Percentiles rank a stretch among this genome's conserved stretches.
Conservation (phyloP, 2,329 filamentous ascomycete species). For the Aspergillus floridensis region DNA sequence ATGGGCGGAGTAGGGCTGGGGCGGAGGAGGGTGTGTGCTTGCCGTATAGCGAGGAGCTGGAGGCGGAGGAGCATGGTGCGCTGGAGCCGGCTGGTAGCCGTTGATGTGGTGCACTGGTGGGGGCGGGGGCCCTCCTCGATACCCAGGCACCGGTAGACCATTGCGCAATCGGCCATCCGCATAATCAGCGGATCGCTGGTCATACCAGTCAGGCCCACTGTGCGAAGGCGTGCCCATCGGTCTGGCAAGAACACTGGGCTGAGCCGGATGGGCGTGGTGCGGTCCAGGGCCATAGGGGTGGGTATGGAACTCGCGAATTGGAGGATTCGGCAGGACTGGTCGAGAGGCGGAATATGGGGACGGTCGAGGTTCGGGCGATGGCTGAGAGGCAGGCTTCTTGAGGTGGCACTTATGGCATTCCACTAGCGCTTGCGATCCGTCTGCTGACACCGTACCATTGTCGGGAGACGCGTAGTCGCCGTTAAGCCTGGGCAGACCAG, state of each 20-base stretch:
- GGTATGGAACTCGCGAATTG: slow-evolving; percentile 30
- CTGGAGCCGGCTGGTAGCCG: slow-evolving; percentile 39
- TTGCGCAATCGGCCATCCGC: slow-evolving; percentile 32
- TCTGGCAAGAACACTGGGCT: slow-evolving; percentile 26
- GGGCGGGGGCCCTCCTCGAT: slow-evolving; percentile 45
- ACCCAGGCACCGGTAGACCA: slow-evolving; percentile 33
- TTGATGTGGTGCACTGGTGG: slow-evolving; percentile 54
- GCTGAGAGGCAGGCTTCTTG: slow-evolving; percentile 40
- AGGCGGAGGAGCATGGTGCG: slow-evolving; percentile 29
- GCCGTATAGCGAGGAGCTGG: slow-evolving; percentile 34
- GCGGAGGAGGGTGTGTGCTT: slow-evolving; percentile 33
- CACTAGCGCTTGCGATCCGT: slow-evolving; percentile 47
- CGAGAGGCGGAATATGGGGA: slow-evolving; percentile 36
- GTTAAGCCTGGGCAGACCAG: slow-evolving; percentile 27
- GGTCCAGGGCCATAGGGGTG: slow-evolving; percentile 30
- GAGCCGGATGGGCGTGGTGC: slow-evolving; percentile 31
- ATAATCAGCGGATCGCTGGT: slow-evolving; percentile 34
- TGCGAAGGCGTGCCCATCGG: slow-evolving; percentile 31
- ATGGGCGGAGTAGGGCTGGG: slow-evolving; percentile 37
- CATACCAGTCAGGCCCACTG: slow-evolving; percentile 33
- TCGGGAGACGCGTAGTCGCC: slow-evolving; percentile 27
- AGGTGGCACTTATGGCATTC: slow-evolving; percentile 73
- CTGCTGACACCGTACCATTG: slow-evolving; percentile 17
- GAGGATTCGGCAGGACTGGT: slow-evolving; percentile 34
- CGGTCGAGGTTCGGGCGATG: slow-evolving; percentile 34